Evolutionary conservation across 1,284 basidiomycete genomes (phyloP).

Genomic region (Papiliotrema nemorosa): DNA sequence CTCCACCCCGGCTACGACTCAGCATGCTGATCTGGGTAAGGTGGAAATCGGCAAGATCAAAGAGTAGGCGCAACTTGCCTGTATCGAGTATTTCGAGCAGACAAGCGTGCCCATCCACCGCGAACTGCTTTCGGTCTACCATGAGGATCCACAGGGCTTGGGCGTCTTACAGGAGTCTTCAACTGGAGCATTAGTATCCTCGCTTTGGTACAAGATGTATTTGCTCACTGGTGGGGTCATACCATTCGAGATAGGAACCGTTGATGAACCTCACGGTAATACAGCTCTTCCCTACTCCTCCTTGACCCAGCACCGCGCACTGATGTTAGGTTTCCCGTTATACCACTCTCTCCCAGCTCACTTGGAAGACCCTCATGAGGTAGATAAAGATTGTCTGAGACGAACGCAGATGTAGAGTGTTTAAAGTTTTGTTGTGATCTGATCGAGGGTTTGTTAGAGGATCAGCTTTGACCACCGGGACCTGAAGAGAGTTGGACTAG

Average conservation of each 20-base stretch:
- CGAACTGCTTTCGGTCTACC: slow-evolving; percentile 34
- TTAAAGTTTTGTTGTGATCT: too few species aligned
- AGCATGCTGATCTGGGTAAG: not conserved
- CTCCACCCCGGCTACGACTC: slow-evolving; percentile 31
- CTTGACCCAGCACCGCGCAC: slow-evolving; percentile 37
- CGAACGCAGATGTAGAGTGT: too few species aligned
- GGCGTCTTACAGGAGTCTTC: slow-evolving; percentile 31
- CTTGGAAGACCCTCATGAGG: too few species aligned
- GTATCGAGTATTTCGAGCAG: slow-evolving; percentile 42
- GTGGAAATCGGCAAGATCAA: too few species aligned
- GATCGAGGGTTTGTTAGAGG: too few species aligned
- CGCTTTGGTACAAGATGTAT: not conserved
- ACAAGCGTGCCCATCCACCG: slow-evolving; percentile 30
- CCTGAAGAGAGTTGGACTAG: too few species aligned
- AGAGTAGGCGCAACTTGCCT: slow-evolving; percentile 13
- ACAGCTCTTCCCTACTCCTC: slow-evolving; percentile 41
- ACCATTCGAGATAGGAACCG: slow-evolving; percentile 34
- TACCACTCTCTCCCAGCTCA: too few species aligned
- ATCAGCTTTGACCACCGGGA: too few species aligned
- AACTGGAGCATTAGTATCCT: slow-evolving; percentile 14
- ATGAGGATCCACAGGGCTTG: not conserved
- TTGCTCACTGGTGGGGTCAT: slow-evolving; percentile 39
- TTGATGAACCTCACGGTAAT: slow-evolving; percentile 37
- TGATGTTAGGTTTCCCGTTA: not conserved
- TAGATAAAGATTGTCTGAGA: too few species aligned